phyloP scores from a whole-genome alignment of 768 basidiomycete species.

The Leucosporidium creatinivorum region DNA sequence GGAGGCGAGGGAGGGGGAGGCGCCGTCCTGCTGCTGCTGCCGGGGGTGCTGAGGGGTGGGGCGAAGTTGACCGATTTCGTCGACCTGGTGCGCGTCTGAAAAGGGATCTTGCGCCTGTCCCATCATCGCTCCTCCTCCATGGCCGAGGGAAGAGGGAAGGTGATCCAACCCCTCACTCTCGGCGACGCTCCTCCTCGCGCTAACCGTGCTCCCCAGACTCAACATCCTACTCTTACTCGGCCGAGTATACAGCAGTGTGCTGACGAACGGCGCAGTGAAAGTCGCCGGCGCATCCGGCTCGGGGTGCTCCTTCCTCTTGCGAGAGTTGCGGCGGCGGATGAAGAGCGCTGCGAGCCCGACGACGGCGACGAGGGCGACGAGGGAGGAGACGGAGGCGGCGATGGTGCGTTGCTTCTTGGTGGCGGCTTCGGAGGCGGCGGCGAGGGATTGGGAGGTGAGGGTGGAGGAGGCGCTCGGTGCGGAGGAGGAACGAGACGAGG shows the following conservation, averaged over 20 bases:
- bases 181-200: background rate
- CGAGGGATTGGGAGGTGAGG: background rate
- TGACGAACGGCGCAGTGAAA: conserved; percentile 17
- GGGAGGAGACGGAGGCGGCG: conserved; percentile 11
- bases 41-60: background rate
- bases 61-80: conserved; percentile 22
- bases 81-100: conserved; percentile 13
- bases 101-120: conserved; percentile 15
- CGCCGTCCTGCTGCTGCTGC: background rate
- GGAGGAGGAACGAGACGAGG: background rate
- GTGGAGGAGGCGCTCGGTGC: background rate
- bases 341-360: conserved; percentile 24
- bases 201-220: conserved; percentile 28
- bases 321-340: conserved; percentile 16
- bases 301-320: background rate
- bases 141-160: background rate
- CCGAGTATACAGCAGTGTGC: conserved; percentile 32
- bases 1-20: background rate
- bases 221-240: conserved; percentile 21
- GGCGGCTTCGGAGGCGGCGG: background rate
- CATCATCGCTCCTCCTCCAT: background rate
- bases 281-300: background rate
- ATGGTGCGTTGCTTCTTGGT: conserved; percentile 9
- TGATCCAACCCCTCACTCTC: background rate
- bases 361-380: conserved; percentile 9